Conservation (phyloP, 2,329 filamentous ascomycete species). For the Orbilia blumenaviensis region DNA sequence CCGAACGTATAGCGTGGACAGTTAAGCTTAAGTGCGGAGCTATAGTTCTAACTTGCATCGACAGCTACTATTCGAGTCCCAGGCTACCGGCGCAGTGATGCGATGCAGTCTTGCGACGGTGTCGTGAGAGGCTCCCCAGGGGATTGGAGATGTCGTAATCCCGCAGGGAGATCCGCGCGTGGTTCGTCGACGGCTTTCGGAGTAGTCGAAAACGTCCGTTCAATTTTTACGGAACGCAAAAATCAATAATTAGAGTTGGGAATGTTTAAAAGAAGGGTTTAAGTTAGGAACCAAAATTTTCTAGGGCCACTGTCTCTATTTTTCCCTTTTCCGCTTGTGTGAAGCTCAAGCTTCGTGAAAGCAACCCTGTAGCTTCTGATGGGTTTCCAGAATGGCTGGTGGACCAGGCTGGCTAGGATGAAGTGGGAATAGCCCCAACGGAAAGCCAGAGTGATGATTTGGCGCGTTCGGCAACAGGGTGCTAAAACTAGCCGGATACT, state of each 20-base stretch:
- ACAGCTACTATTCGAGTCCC: conserved; percentile 24
- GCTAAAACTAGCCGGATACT: conserved; percentile 11
- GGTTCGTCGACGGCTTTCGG: conserved; percentile 7
- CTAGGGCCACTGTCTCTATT: neutral
- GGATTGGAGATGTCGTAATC: conserved; percentile 37
- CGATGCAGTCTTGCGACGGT: conserved; percentile 13
- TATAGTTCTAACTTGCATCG: conserved; percentile 26
- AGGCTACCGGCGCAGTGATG: neutral
- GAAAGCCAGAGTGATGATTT: conserved; percentile 16
- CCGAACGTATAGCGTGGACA: conserved; percentile 4
- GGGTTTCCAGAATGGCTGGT: conserved; percentile 15
- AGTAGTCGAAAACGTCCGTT: neutral
- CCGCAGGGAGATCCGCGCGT: conserved; percentile 29
- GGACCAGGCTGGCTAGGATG: conserved; percentile 22
- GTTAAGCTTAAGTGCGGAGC: conserved; percentile 7
- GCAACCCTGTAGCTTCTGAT: conserved; percentile 14
- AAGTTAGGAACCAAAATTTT: neutral
- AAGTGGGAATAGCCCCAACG: conserved; percentile 41
- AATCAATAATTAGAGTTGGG: neutral
- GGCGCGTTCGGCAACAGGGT: conserved; percentile 27
- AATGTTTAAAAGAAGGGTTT: neutral
- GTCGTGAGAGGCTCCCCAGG: neutral
- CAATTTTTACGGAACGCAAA: neutral
- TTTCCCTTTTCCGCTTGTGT: neutral
- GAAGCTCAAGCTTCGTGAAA: conserved; percentile 12